Evolutionary conservation across 768 basidiomycete genomes (phyloP).

Genomic region (Kockovaella imperatae): DNA sequence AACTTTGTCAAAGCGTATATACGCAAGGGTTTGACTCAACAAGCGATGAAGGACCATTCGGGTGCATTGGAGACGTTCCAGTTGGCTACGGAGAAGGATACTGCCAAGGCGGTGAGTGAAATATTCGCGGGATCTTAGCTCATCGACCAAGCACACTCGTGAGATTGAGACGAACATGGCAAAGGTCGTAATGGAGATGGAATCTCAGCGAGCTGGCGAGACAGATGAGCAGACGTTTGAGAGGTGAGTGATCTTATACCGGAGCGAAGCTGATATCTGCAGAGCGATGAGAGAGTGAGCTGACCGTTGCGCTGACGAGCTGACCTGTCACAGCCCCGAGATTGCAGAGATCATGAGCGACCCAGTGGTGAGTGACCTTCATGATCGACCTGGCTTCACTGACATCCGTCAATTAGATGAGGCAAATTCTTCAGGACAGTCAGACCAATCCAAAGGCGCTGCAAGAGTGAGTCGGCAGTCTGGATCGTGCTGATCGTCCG

Average conservation of each 20-base stretch:
- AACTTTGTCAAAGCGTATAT: constrained; percentile 92
- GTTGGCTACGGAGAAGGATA: constrained; percentile 67
- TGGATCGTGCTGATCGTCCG: too few relatives aligned
- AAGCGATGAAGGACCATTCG: constrained; percentile 82
- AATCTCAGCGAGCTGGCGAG: constrained; percentile 70
- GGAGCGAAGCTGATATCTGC: background rate
- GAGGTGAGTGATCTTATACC: constrained; percentile 83
- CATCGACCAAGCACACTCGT: constrained; percentile 51
- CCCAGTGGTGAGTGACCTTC: constrained; percentile 30
- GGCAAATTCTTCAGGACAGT: background rate
- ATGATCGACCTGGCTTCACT: background rate
- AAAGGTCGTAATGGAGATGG: constrained; percentile 74
- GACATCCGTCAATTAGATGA: background rate
- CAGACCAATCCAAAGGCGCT: too few relatives aligned
- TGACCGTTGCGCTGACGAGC: constrained; percentile 81
- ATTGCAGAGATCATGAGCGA: constrained; percentile 86
- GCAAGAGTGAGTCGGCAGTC: too few relatives aligned
- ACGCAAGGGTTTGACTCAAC: constrained; percentile 77
- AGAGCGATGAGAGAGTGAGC: background rate
- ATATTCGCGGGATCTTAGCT: background rate
- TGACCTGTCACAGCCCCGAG: too few relatives aligned
- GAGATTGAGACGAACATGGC: constrained; percentile 75
- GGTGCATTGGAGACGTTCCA: constrained; percentile 79
- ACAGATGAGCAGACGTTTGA: constrained; percentile 86
- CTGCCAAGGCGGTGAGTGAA: constrained; percentile 55